These are phyloP conservation scores for Entomortierella parvispora DNA, from an alignment of 192 early-diverging fungal species.

Conservation along the genomic window DNA sequence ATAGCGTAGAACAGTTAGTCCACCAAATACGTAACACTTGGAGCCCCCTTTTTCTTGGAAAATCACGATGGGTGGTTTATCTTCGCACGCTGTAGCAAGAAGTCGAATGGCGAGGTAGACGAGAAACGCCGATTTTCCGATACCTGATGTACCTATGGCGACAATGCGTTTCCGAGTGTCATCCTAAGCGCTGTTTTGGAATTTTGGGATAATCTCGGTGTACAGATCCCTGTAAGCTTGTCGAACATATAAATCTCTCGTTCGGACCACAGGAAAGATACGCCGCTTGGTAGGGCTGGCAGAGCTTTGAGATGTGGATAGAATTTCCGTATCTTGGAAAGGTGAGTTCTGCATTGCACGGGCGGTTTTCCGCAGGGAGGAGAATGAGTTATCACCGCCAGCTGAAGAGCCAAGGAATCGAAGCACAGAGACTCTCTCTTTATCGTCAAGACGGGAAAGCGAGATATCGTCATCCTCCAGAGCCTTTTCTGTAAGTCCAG, in stretches of 20 bases:
- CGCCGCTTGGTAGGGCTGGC: no score
- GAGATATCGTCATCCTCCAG: neutral
- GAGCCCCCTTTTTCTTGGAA: conserved; percentile 13
- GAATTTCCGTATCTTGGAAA: no score
- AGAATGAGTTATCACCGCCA: neutral
- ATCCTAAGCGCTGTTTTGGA: no score
- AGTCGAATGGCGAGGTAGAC: conserved; percentile 29
- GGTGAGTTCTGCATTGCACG: neutral
- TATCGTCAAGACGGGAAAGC: conserved; percentile 22
- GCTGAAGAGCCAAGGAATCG: neutral
- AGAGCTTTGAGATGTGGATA: no score
- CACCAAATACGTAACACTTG: conserved; percentile 30
- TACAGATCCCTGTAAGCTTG: conserved; percentile 13
- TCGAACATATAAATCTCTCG: conserved; percentile 11
- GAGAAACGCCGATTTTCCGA: conserved; percentile 26
- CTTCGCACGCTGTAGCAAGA: conserved; percentile 21
- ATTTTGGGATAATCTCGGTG: neutral
- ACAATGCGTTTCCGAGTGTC: conserved; percentile 6
- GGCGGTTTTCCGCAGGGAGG: conserved; percentile 2
- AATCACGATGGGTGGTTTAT: conserved; percentile 28
- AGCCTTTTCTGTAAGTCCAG: conserved; percentile 18
- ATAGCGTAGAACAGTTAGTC: conserved; percentile 3
- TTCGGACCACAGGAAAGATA: no score
- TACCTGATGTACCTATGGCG: conserved; percentile 21
- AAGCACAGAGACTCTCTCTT: conserved; percentile 21